Base-by-base conservation (phyloP, 495 filamentous ascomycete species). In the Trichoderma parareesei region DNA sequence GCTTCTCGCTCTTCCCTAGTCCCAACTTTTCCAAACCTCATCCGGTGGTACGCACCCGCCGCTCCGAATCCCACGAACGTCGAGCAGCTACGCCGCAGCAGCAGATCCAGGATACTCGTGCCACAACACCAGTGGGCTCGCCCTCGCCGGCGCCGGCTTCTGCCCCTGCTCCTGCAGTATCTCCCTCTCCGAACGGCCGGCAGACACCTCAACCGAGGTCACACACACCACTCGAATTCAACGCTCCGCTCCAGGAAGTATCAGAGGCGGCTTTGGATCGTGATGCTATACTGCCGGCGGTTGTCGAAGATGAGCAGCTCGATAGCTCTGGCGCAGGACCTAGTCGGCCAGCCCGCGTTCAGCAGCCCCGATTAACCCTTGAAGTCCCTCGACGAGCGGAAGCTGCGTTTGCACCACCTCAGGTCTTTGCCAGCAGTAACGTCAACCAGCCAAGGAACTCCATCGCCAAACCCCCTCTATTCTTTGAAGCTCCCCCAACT, bases 1-100 rank as follows among this genome's bases (percentile, higher is more conserved):
- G 79, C 44, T 79, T 82, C 70, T 82, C 79, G 67, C 78, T 82
- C 67, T 82, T 82, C 69, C 79, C 79, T 27, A 78, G 73, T 65
- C 70, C 77, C 37, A 81, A 70, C 63, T 72, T 72, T 27, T 66
- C 69, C 18, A 69, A 64, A 53, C 66, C 69, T 59, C 71, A 71
- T 69, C 73, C 76, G 49, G 67, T 71, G 6, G 70, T 72, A 41
- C 72, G 74, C 27, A 68, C 27, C 2, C 55, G 64, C 1, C 64
- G 64, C 7, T 61, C 64, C 11, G 64, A 61, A 20, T 65, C 64
- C 11, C 55, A 42, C 16, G 64, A 65, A 27, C 64, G 64, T 42
- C 53, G 77, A 63, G 72, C 74, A 41, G 65, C 65, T 27, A 78
- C 76, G 38, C 76, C 77, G 35, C 75, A 76, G 61, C 69, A 71